Percentiles rank a stretch among this genome's conserved stretches.
phyloP scores from a whole-genome alignment of 1,284 basidiomycete species.

The Ceratobasidium theobromae region DNA sequence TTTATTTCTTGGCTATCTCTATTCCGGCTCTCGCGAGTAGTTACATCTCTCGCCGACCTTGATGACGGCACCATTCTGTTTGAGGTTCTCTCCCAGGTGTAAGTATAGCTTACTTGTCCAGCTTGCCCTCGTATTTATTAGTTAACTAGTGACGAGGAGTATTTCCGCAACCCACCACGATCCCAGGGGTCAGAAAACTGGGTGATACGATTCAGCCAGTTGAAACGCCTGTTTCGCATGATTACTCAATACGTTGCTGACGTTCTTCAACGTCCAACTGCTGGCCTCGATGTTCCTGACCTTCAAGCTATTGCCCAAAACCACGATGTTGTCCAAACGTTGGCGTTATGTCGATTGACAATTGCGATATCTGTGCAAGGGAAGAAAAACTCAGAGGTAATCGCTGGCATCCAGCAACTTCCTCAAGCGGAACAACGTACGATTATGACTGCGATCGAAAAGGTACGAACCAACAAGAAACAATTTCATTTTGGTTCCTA shows the following conservation, averaged over 20 bases:
- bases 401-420: constrained; percentile 79
- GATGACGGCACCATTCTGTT: constrained; percentile 72
- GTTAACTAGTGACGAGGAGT: constrained; percentile 64
- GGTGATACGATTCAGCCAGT: constrained; percentile 80
- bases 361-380: constrained; percentile 93
- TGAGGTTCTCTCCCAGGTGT: constrained; percentile 72
- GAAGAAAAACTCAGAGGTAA: constrained; percentile 78
- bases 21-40: constrained; percentile 65
- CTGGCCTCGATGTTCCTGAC: constrained; percentile 74
- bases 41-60: constrained; percentile 64
- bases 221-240: constrained; percentile 83
- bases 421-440: constrained; percentile 78
- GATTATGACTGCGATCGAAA: constrained; percentile 84
- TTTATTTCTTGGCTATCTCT: constrained; percentile 75
- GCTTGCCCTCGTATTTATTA: neutral
- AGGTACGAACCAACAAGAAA: constrained; percentile 58
- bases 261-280: constrained; percentile 71
- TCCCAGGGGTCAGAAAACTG: constrained; percentile 77
- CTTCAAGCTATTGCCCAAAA: constrained; percentile 81
- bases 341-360: constrained; percentile 78
- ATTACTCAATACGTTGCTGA: constrained; percentile 86
- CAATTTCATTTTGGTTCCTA: too few relatives aligned
- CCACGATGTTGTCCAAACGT: constrained; percentile 61
- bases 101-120: constrained; percentile 24
- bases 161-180: constrained; percentile 66